Conservation (phyloP, 108 stramenopile genomes). For the Cyclotella choctawhatcheeana region DNA sequence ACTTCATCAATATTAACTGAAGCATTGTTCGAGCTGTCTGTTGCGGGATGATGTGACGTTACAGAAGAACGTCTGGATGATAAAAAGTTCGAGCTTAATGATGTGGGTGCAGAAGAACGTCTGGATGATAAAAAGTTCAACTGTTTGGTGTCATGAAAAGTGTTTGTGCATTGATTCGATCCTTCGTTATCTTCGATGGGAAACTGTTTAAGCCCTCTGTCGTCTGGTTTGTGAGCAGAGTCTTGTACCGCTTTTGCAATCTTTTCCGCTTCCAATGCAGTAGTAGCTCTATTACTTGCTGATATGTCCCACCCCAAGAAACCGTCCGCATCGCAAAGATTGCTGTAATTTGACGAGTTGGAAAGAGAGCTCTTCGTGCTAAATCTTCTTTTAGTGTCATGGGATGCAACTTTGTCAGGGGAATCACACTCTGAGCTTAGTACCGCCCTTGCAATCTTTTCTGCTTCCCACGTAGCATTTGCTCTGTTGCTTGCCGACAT, state of each 20-base stretch:
- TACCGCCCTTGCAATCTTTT: not conserved
- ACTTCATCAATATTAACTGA: too few relatives aligned
- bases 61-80: not conserved
- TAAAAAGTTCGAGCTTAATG: too few relatives aligned
- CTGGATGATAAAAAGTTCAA: not conserved
- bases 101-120: too few relatives aligned
- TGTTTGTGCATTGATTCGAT: not conserved
- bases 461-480: not conserved
- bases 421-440: too few relatives aligned
- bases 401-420: not conserved
- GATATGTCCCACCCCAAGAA: not conserved
- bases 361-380: not conserved
- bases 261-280: not conserved
- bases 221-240: too few relatives aligned
- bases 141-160: not conserved
- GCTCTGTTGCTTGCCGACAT: not conserved
- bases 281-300: constrained; percentile 2
- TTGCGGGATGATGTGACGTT: too few relatives aligned
- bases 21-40: too few relatives aligned
- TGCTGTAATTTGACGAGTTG: not conserved
- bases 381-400: not conserved
- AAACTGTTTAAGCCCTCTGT: too few relatives aligned
- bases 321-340: not conserved
- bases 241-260: not conserved
- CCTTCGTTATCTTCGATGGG: constrained; percentile 2